A percentile compares a stretch with the other conserved stretches of the same genome.
Evolutionary conservation across 2,329 filamentous ascomycete genomes (phyloP).

Genomic region (Neonectria ditissima): DNA sequence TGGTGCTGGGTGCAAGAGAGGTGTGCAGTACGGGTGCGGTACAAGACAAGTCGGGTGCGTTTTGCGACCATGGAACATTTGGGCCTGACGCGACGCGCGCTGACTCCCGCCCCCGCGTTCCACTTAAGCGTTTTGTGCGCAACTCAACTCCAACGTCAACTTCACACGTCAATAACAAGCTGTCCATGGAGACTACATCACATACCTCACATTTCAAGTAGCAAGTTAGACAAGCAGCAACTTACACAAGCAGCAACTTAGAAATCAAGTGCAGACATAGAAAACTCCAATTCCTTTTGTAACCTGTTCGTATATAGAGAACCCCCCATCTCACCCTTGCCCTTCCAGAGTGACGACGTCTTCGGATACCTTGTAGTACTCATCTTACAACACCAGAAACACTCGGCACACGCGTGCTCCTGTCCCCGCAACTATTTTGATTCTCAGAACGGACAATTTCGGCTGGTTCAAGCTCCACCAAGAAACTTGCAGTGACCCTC

Average conservation of each 20-base stretch:
- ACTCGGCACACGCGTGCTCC: neutral
- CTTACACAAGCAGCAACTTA: neutral
- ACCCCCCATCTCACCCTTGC: too few relatives aligned
- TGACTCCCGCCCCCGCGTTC: slow-evolving; percentile 28
- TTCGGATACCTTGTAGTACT: neutral
- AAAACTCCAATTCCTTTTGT: neutral
- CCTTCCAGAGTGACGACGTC: neutral
- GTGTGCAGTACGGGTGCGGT: slow-evolving; percentile 14
- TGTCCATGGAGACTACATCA: too few relatives aligned
- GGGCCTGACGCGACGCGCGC: slow-evolving; percentile 29
- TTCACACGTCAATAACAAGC: neutral
- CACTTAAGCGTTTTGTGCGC: slow-evolving; percentile 17
- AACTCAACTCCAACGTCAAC: neutral
- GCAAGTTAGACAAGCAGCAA: too few relatives aligned
- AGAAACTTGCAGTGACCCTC: slow-evolving; percentile 8
- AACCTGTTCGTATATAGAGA: neutral
- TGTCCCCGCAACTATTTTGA: slow-evolving; percentile 36
- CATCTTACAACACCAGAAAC: slow-evolving; percentile 8
- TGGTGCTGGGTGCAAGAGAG: slow-evolving; percentile 24
- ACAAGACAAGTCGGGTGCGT: neutral
- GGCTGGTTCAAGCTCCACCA: slow-evolving; percentile 28
- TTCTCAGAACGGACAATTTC: slow-evolving; percentile 40
- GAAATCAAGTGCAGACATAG: neutral
- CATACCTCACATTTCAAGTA: neutral
- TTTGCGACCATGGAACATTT: slow-evolving; percentile 15